Evolutionary conservation across 768 basidiomycete genomes (phyloP), one percentile per base, ranked within the genome.

Genomic region (Pleurotus sapidus): DNA sequence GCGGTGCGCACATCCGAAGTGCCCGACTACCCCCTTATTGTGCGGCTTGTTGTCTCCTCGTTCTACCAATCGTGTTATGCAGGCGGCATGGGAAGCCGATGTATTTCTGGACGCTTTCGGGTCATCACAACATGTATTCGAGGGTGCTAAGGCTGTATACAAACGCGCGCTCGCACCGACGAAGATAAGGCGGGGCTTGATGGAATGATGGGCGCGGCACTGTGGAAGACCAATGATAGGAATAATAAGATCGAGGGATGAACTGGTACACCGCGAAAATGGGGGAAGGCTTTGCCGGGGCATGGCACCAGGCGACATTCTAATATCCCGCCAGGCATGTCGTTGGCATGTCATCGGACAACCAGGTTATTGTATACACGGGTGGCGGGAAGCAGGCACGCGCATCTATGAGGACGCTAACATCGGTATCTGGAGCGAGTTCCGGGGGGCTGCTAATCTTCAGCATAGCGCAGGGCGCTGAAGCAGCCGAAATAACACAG

Each of bases 291-390:
- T 38, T 61, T 18, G 11, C 65, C 72, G 15, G 59, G 68, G 84
- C 80, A 86, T 27, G 67, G 61, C 45, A 74, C 70, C 47, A 70
- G 67, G 60, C 84, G 83, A 58, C 77, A 77, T 56, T 84, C 77
- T 58, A 86, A 68, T 40, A 87, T 69, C 3, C 59, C 14, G 78
- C 82, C 43, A 76, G 59, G 55, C 72, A 72, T 23, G 81, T 81
- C 17, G 78, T 76, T 9, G 55, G 58, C 69, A 72, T 71, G 24
- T 64, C 59, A 2, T 59, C 60, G 17, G 77, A 72, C 40, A 79
- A 64, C 23, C 60, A 20, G 20, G 30, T 30, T 30, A 30, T 30
- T 30, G 30, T 9, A 8, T 30, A 24, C 38, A 51, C 23, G 12
- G 60, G 47, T 46, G 55, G 46, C 55, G 42, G 57, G 24, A 37